A percentile compares a stretch with the other conserved stretches of the same genome.
phyloP scores from a whole-genome alignment of 805 yeast genomes.

The Zygotorulaspora sp. region DNA sequence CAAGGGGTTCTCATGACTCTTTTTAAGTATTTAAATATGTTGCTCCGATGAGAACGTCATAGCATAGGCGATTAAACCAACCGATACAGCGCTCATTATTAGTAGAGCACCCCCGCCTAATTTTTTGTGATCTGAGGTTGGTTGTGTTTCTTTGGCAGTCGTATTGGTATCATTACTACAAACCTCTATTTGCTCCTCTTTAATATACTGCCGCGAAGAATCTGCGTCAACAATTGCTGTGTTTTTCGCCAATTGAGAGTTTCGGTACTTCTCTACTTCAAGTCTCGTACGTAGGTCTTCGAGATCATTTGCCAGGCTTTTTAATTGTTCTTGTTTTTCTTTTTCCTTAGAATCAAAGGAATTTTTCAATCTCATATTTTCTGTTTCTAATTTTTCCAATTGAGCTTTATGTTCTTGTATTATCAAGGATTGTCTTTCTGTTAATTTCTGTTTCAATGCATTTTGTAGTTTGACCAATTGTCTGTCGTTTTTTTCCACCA shows the following conservation, averaged over 20 bases:
- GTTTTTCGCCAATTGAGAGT: slow-evolving; percentile 20
- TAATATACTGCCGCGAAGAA: slow-evolving; percentile 3
- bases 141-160: slow-evolving; percentile 6
- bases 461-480: slow-evolving; percentile 28
- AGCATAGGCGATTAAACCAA: slow-evolving; percentile 19
- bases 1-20: too few species aligned
- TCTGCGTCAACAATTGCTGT: slow-evolving; percentile 8
- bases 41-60: slow-evolving; percentile 17
- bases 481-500: slow-evolving; percentile 33
- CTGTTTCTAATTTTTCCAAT: slow-evolving; percentile 17
- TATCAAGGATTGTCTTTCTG: slow-evolving; percentile 26
- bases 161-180: slow-evolving; percentile 5
- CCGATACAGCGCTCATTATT: slow-evolving; percentile 15
- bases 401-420: slow-evolving; percentile 21
- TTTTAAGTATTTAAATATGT: slow-evolving; percentile 5
- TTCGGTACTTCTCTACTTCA: slow-evolving; percentile 35
- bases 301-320: slow-evolving; percentile 25
- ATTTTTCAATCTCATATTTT: slow-evolving; percentile 14
- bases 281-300: slow-evolving; percentile 33
- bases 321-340: slow-evolving; percentile 17
- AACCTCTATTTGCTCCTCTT: slow-evolving; percentile 6
- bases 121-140: slow-evolving; percentile 6
- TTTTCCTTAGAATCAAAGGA: slow-evolving; percentile 12
- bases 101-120: slow-evolving; percentile 12
- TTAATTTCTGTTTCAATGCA: slow-evolving; percentile 27